Evolutionary conservation across 2,329 filamentous ascomycete genomes (phyloP), one percentile per base, ranked within the genome.

Genomic region (Rhinocladiella mackenziei): DNA sequence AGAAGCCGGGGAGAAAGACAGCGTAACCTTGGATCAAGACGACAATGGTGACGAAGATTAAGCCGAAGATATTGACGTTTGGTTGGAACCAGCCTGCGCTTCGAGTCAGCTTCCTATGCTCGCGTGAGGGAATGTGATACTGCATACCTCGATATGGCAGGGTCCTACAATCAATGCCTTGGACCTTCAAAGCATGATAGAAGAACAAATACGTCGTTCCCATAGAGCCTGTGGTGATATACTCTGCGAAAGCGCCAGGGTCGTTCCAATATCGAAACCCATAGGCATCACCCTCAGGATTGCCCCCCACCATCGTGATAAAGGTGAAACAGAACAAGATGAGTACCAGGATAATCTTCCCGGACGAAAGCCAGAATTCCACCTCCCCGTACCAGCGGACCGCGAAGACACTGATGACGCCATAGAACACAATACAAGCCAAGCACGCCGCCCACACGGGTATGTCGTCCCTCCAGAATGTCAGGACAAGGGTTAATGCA

Each of bases 281-380:
- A 46, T 84, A 84, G 0, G 74, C 69, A 51, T 87, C 81, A 37
- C 76, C 70, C 1, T 78, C 60, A 0, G 86, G 86, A 54, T 89
- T 89, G 3, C 84, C 86, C 4, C 86, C 86, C 1, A 89, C 69
- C 80, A 89, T 89, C 45, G 82, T 79, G 52, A 92, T 73, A 58
- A 92, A 86, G 10, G 86, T 89, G 66, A 86, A 88, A 53, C 77
- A 56, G 55, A 87, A 74, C 25, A 88, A 70, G 2, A 76, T 79
- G 28, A 87, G 64, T 46, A 85, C 83, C 35, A 87, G 69, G 3
- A 86, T 56, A 3, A 86, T 74, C 61, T 86, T 86, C 43, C 80
- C 80, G 3, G 83, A 62, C 2, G 83, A 79, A 10, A 77, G 77
- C 61, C 73, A 71, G 57, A 89, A 88, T 59, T 88, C 84, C 1